Evolutionary conservation across 345 rosid genomes (phyloP), one percentile per base, ranked within the genome.

Genomic region (Euphorbia pulcherrima): DNA sequence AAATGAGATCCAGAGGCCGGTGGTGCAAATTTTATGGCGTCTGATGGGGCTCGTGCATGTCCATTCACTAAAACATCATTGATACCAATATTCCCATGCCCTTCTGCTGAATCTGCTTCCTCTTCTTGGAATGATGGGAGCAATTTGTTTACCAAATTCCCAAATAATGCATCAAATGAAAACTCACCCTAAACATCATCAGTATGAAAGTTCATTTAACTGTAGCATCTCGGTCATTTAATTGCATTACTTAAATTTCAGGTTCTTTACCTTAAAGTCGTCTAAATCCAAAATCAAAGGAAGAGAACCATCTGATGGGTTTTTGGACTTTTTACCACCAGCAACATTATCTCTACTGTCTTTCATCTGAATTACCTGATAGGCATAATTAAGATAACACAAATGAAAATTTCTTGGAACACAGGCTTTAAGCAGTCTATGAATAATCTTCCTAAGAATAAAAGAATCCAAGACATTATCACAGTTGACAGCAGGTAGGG

Each of bases 121-220:
- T 94, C 99, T 74, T 85, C 96, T 69, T 81, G 83, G 74, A 88
- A 94, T 51, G 92, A 83, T 44, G 99, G 97, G 21, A 94, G 87
- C 20, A 83, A 86, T 62, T 85, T 85, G 53, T 88, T 91, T 27
- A 95, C 99, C 75, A 95, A 75, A 83, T 86, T 88, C 68, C 97
- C 99, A 46, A 95, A 95, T 57, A 90, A 80, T 53, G 97, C 93
- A 83, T 95, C 99, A 63, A 95, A 95, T 0, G 96, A 95, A 79
- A 95, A 95, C 58, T 95, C 97, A 46, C 99, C 99, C 99, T 95
- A 72, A 71, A 70, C 48, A 67, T 37, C 60, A 63, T 29, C 71
- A 27, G 51, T 18, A 48, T 16, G 20, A 53, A 40, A 52, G 21
- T 60, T 41, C 35, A 24, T 30, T 37, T 27, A 41, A 26, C n/a